Conservation (phyloP, 106 monocot species). For the Allium fistulosum region DNA sequence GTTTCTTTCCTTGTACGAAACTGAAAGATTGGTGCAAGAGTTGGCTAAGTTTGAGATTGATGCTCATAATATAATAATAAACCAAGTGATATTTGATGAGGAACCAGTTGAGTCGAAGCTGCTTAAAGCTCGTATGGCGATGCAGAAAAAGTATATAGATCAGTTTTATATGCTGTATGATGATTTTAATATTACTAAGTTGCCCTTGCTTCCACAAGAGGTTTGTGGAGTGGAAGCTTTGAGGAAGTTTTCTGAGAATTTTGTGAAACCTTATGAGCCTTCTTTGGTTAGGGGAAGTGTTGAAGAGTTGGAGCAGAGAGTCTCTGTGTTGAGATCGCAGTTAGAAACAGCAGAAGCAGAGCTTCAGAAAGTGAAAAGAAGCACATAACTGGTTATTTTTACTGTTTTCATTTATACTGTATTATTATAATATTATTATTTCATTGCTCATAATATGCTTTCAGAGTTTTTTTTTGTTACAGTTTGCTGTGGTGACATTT, state of each 20-base stretch:
- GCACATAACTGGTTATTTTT: slow-evolving; percentile 10
- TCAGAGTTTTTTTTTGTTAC: too few relatives aligned
- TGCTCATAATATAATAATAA: slow-evolving; percentile 84
- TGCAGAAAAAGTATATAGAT: slow-evolving; percentile 94
- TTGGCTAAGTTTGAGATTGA: slow-evolving; percentile 85
- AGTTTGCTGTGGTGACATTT: too few relatives aligned
- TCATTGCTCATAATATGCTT: too few relatives aligned
- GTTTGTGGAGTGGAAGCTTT: slow-evolving; percentile 72
- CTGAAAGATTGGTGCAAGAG: slow-evolving; percentile 84
- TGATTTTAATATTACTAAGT: slow-evolving; percentile 86
- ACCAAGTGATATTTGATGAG: slow-evolving; percentile 77
- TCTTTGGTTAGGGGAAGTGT: slow-evolving; percentile 35
- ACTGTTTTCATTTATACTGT: too few relatives aligned
- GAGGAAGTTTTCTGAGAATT: slow-evolving; percentile 59
- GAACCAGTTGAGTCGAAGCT: slow-evolving; percentile 83
- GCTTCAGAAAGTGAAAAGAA: slow-evolving; percentile 49
- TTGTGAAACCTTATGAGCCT: slow-evolving; percentile 58
- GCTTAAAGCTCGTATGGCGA: slow-evolving; percentile 66
- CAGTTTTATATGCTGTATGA: slow-evolving; percentile 94
- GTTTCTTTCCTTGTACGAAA: slow-evolving; percentile 89
- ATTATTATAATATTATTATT: too few relatives aligned
- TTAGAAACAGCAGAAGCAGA: slow-evolving; percentile 56
- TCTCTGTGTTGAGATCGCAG: slow-evolving; percentile 43
- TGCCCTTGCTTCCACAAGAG: slow-evolving; percentile 88
- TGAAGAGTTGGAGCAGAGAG: slow-evolving; percentile 65